Conservation (phyloP, 352 stramenopile genomes). For the Phytophthora citrophthora region DNA sequence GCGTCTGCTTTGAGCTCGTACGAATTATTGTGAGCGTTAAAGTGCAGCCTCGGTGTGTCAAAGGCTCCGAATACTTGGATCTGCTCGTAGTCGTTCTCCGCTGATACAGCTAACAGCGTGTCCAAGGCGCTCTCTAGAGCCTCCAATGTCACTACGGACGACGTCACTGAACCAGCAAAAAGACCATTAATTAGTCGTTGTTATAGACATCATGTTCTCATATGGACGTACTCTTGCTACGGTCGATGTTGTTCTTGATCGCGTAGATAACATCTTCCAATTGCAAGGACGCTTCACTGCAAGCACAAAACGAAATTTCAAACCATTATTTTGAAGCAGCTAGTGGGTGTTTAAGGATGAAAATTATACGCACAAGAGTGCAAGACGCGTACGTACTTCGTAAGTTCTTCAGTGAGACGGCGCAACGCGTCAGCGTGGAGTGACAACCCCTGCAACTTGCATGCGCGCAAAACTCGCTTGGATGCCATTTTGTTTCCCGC, state of each 20-base stretch:
- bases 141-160: slow-evolving; percentile 83
- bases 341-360: slow-evolving; percentile 2
- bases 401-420: slow-evolving; percentile 70
- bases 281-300: slow-evolving; percentile 73
- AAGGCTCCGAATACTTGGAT: slow-evolving; percentile 90
- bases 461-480: slow-evolving; percentile 84
- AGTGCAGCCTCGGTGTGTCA: slow-evolving; percentile 69
- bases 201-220: background rate
- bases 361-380: slow-evolving; percentile 5
- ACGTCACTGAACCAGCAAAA: slow-evolving; percentile 58
- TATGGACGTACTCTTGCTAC: slow-evolving; percentile 73
- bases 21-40: slow-evolving; percentile 64
- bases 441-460: slow-evolving; percentile 85
- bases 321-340: slow-evolving; percentile 1
- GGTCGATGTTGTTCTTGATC: slow-evolving; percentile 91
- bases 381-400: slow-evolving; percentile 45
- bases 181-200: background rate
- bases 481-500: slow-evolving; percentile 60
- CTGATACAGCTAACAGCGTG: slow-evolving; percentile 79
- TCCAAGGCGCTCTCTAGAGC: slow-evolving; percentile 84
- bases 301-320: slow-evolving; percentile 4
- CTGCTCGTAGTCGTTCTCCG: slow-evolving; percentile 81
- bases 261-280: slow-evolving; percentile 87
- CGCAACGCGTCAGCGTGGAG: slow-evolving; percentile 77
- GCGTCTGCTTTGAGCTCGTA: slow-evolving; percentile 76